These are phyloP conservation scores for Rosa lucieae DNA, from an alignment of 306 rosid species.

Conservation along the genomic window DNA sequence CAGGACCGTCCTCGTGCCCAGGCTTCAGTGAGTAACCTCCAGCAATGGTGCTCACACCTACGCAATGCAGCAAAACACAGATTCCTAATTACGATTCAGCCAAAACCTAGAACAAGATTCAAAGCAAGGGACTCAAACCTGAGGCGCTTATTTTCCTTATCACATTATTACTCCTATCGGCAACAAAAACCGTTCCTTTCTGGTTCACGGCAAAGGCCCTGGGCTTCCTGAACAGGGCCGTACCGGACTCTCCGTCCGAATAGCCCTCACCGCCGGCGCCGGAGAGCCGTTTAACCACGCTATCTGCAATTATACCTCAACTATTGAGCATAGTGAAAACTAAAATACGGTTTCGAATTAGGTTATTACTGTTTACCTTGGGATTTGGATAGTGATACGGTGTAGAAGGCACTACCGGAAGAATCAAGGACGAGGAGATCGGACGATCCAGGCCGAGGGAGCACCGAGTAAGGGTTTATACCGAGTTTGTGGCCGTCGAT, in stretches of 20 bases:
- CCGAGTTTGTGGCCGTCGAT: constrained; percentile 62
- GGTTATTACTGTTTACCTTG: constrained; percentile 40
- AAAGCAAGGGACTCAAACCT: constrained; percentile 32
- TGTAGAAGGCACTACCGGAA: constrained; percentile 46
- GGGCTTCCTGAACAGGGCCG: constrained; percentile 48
- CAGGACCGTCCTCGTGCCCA: constrained; percentile 55
- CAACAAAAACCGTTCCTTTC: constrained; percentile 69
- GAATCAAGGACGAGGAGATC: constrained; percentile 64
- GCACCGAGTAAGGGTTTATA: constrained; percentile 38
- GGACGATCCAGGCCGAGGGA: constrained; percentile 46
- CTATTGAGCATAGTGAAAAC: background rate
- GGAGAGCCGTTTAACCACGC: constrained; percentile 40
- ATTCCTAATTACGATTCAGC: background rate
- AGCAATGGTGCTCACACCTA: constrained; percentile 79
- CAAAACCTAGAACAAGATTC: background rate
- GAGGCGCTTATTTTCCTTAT: constrained; percentile 55
- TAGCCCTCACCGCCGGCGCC: constrained; percentile 45
- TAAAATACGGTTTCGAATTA: background rate
- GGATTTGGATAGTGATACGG: constrained; percentile 40
- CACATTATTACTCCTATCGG: constrained; percentile 43
- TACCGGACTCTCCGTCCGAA: constrained; percentile 54
- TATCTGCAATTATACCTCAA: constrained; percentile 35
- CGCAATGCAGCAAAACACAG: background rate
- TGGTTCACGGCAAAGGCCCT: constrained; percentile 57
- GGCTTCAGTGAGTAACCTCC: constrained; percentile 47